phyloP scores from a whole-genome alignment of 140 eudicot species.

The Anethum foeniculum region DNA sequence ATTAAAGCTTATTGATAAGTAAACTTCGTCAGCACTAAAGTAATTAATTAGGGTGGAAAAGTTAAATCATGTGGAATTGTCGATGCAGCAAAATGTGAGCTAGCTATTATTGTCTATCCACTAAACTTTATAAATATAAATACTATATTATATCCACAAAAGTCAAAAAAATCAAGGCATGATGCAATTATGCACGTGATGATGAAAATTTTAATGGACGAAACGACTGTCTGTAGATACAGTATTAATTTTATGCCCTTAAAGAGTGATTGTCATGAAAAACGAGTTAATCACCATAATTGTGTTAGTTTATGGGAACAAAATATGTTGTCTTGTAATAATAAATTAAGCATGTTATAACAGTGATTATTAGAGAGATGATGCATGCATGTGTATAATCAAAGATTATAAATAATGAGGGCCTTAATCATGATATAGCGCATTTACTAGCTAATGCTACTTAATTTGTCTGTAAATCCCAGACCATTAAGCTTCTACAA shows the following conservation, averaged over 20 bases:
- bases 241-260: neutral
- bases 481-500: neutral
- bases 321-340: neutral
- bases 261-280: neutral
- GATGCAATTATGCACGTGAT: slow-evolving; percentile 15
- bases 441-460: neutral
- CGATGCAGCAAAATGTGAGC: no score
- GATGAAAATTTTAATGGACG: slow-evolving; percentile 8
- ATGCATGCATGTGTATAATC: no score
- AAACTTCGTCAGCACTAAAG: no score
- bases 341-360: neutral
- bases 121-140: neutral
- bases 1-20: no score
- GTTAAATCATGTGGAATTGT: no score
- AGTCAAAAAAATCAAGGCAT: slow-evolving; percentile 3
- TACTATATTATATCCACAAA: neutral
- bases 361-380: neutral
- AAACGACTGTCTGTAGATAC: neutral
- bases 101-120: neutral
- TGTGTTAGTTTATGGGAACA: neutral
- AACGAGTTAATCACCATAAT: neutral
- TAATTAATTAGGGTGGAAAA: no score
- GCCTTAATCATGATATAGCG: neutral
- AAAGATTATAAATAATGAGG: neutral
- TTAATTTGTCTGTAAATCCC: neutral